Evolutionary conservation across 2,329 filamentous ascomycete genomes (phyloP).

Genomic region (Myriosclerotinia scirpicola): DNA sequence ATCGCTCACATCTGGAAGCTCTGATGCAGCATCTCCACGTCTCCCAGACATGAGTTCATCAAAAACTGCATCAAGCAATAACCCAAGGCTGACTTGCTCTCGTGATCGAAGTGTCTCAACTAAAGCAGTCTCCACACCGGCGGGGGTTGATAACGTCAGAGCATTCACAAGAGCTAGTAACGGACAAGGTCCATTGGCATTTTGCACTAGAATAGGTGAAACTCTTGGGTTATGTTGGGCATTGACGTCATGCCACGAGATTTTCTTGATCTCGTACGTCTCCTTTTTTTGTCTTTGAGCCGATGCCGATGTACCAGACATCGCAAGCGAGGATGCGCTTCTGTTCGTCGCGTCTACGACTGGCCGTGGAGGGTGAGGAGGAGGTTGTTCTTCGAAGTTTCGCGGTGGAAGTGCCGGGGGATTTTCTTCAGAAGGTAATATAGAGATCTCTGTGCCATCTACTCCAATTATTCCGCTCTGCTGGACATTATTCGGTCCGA

Average conservation of each 20-base stretch:
- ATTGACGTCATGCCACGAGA: conserved; percentile 74
- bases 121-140: conserved; percentile 65
- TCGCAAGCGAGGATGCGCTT: conserved; percentile 27
- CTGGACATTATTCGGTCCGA: conserved; percentile 27
- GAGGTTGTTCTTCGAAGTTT: conserved; percentile 31
- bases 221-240: conserved; percentile 62
- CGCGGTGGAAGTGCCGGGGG: conserved; percentile 37
- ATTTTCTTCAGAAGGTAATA: conserved; percentile 26
- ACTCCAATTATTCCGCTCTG: conserved; percentile 32
- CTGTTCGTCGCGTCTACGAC: conserved; percentile 24
- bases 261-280: conserved; percentile 90
- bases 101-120: conserved; percentile 74
- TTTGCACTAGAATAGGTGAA: conserved; percentile 90
- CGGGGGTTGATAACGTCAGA: conserved; percentile 76
- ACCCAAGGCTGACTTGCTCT: conserved; percentile 83
- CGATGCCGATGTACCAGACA: conserved; percentile 22
- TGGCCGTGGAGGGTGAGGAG: conserved; percentile 36
- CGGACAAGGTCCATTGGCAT: conserved; percentile 91
- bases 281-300: conserved; percentile 49
- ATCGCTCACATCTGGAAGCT: conserved; percentile 82
- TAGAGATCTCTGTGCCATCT: conserved; percentile 28
- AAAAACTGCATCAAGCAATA: conserved; percentile 85
- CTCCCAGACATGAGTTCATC: conserved; percentile 86
- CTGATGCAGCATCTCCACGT: conserved; percentile 57
- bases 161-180: conserved; percentile 92